phyloP scores from a whole-genome alignment of 345 rosid genomes.

The Adansonia digitata region DNA sequence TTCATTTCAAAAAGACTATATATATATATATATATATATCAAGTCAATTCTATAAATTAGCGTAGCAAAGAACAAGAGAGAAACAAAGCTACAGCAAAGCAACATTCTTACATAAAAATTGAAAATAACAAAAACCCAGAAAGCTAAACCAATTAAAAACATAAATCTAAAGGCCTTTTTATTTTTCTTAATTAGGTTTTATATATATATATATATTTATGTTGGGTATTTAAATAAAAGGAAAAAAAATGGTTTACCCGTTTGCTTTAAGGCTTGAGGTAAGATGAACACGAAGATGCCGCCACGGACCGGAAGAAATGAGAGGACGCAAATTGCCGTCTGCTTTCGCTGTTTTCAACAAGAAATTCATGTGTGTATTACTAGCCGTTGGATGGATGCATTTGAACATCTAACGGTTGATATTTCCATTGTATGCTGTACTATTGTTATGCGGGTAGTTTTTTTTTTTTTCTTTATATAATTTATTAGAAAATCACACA shows the following conservation, averaged over 20 bases:
- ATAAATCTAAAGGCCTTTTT: background rate
- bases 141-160: background rate
- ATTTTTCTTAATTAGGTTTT: background rate
- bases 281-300: conserved; percentile 6
- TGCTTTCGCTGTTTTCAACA: background rate
- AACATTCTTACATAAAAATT: background rate
- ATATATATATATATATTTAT: background rate
- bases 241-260: background rate
- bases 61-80: background rate
- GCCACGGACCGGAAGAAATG: conserved; percentile 16
- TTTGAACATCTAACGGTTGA: background rate
- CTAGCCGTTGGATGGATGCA: conserved; percentile 4
- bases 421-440: background rate
- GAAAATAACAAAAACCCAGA: conserved; percentile 3
- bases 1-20: too few species aligned
- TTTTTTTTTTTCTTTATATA: too few species aligned
- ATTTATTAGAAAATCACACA: too few species aligned
- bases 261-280: background rate
- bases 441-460: background rate
- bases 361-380: background rate
- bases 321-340: conserved; percentile 13
- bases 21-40: background rate
- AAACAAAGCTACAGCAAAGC: background rate
- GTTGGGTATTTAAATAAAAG: background rate
- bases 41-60: background rate